These are phyloP conservation scores for Boletus pseudopeckii DNA, from an alignment of 768 basidiomycete species.

Conservation along the genomic window DNA sequence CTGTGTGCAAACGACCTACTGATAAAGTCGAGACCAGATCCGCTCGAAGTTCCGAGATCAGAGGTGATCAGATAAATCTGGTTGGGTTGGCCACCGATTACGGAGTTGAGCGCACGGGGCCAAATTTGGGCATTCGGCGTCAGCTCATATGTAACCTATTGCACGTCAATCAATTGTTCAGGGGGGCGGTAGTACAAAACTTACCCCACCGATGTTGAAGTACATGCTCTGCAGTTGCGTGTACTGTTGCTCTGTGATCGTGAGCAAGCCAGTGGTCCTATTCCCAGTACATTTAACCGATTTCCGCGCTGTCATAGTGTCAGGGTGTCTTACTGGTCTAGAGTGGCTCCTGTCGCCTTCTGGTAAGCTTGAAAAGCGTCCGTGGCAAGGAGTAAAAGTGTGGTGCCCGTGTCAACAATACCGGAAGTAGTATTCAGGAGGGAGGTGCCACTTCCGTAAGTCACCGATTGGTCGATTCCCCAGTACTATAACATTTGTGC, in stretches of 20 bases:
- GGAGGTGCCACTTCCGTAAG: slow-evolving; percentile 33
- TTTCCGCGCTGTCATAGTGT: background rate
- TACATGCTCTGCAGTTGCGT: slow-evolving; percentile 46
- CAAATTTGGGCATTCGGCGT: slow-evolving; percentile 68
- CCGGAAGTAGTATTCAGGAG: slow-evolving; percentile 40
- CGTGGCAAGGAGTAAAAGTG: slow-evolving; percentile 52
- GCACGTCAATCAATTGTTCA: background rate
- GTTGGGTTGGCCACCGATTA: slow-evolving; percentile 49
- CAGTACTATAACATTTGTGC: slow-evolving; percentile 35
- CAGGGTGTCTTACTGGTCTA: slow-evolving; percentile 42
- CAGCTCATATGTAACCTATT: slow-evolving; percentile 49
- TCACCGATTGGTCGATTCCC: slow-evolving; percentile 43
- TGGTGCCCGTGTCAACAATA: slow-evolving; percentile 54
- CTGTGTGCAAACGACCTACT: slow-evolving; percentile 33
- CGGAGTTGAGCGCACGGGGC: slow-evolving; percentile 56
- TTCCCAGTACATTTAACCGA: background rate
- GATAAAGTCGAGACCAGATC: slow-evolving; percentile 64
- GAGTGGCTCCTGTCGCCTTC: slow-evolving; percentile 47
- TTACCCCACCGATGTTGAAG: slow-evolving; percentile 49
- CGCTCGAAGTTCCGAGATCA: slow-evolving; percentile 48
- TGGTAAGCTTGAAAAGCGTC: slow-evolving; percentile 58
- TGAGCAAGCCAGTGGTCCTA: slow-evolving; percentile 55
- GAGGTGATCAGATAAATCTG: slow-evolving; percentile 56
- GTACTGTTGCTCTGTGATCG: slow-evolving; percentile 48
- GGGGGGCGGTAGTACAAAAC: background rate